Evolutionary conservation across 257 asterid genomes (phyloP), one percentile per base, ranked within the genome.

Genomic region (Linderniella brevidens): DNA sequence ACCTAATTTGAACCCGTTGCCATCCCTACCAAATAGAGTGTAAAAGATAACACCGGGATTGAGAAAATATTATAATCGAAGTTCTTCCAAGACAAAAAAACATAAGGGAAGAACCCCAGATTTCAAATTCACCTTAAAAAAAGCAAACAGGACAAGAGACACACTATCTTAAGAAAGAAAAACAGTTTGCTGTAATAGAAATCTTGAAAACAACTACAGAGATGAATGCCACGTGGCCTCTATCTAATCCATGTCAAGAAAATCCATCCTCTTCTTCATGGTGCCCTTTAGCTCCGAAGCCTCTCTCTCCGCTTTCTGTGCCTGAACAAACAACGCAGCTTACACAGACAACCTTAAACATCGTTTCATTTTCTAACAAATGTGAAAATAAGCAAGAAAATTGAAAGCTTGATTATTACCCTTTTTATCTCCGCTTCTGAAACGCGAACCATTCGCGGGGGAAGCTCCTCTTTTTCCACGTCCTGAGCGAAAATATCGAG

Each of bases 201-300:
- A 50, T 39, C 37, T 38, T 59, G 8, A 17, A 17, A 16, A 20
- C 14, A 55, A 46, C 64, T 18, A 57, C 50, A 42, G 32, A 25
- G 6, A 25, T 2, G 32, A 25, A 6, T 25, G 6, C 6, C 32
- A 25, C 32, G 3, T 25, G 32, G 32, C 6, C 6, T 25, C 32
- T 25, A 58, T 46, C 75, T 61, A 88, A 59, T 88, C 95, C 92
- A 88, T 66, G 51, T 88, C 94, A 29, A 88, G 97, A 58, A 88
- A 88, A 69, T 84, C 97, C 92, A 84, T 84, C 71, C 94, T 74
- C 82, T 72, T 76, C 69, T 84, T 74, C 95, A 84, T 84, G 17
- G 90, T 62, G 16, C 98, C 98, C 68, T 68, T 84, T 46, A 88
- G 92, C 62, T 80, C 94, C 18, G 92, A 72, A 16, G 92, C 90